Percentiles rank a stretch among this genome's conserved stretches.
These are phyloP conservation scores for Lotmaria passim DNA, from an alignment of 208 protist species.

Conservation along the genomic window DNA sequence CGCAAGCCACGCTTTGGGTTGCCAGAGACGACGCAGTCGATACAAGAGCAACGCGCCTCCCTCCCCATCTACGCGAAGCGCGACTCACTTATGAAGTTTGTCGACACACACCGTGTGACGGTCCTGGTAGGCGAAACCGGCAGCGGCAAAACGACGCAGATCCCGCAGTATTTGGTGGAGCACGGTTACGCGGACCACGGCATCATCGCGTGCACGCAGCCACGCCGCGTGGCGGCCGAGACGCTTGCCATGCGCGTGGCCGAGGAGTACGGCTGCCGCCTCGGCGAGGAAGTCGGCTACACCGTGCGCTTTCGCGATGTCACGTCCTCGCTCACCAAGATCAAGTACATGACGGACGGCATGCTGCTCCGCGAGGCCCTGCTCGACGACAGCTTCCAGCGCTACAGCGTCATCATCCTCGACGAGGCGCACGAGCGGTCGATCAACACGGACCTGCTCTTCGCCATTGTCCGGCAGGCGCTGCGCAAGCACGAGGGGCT, in stretches of 20 bases:
- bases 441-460: constrained; percentile 99
- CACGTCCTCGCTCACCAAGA: constrained; percentile 95
- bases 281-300: constrained; percentile 99
- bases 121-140: constrained; percentile 96
- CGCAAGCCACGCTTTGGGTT: constrained; percentile 73
- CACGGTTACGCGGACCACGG: constrained; percentile 79
- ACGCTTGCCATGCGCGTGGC: constrained; percentile 98
- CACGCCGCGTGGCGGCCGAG: constrained; percentile 99
- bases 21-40: constrained; percentile 47
- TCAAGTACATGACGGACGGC: constrained; percentile 99
- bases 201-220: constrained; percentile 96
- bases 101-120: constrained; percentile 85
- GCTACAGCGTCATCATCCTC: constrained; percentile 98
- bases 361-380: constrained; percentile 99
- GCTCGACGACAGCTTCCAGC: constrained; percentile 92
- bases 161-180: constrained; percentile 95
- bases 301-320: constrained; percentile 99
- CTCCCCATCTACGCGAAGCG: constrained; percentile 96
- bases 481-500: constrained; percentile 90
- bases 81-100: constrained; percentile 89
- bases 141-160: constrained; percentile 98
- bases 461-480: constrained; percentile 97
- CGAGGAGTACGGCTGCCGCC: constrained; percentile 97
- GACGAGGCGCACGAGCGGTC: constrained; percentile 99
- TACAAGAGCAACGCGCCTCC: constrained; percentile 80